Conservation (phyloP, 805 yeast genomes). For the Candida tammaniensis region DNA sequence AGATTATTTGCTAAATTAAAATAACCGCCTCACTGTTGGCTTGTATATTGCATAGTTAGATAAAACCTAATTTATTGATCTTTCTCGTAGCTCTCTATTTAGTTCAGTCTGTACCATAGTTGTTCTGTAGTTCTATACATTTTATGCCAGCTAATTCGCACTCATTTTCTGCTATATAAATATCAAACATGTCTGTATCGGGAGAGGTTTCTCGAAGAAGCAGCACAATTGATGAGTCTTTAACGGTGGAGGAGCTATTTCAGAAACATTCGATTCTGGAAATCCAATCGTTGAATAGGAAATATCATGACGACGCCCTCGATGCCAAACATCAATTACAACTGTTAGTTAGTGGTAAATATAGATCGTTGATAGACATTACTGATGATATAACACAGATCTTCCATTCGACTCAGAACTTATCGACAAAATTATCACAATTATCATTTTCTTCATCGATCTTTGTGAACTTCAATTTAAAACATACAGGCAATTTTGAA, state of each 20-base stretch:
- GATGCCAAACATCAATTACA: constrained; percentile 34
- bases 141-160: too few species aligned
- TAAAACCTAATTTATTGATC: constrained; percentile 3
- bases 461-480: constrained; percentile 22
- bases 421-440: constrained; percentile 25
- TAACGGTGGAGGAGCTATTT: constrained; percentile 32
- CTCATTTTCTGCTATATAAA: too few species aligned
- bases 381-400: constrained; percentile 41
- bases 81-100: background rate
- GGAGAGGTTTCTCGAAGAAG: too few species aligned
- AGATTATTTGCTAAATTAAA: constrained; percentile 83
- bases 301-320: constrained; percentile 25
- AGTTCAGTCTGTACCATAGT: too few species aligned
- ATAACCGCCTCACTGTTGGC: constrained; percentile 32
- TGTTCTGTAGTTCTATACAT: too few species aligned
- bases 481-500: constrained; percentile 14
- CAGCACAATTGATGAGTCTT: too few species aligned
- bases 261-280: constrained; percentile 28
- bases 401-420: constrained; percentile 19
- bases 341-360: constrained; percentile 36
- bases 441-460: constrained; percentile 29
- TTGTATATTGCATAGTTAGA: constrained; percentile 4
- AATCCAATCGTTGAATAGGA: constrained; percentile 27
- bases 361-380: constrained; percentile 41
- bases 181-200: too few species aligned